Base-by-base conservation (phyloP, 2,329 filamentous ascomycete species). In the Pleurostoma richardsiae region DNA sequence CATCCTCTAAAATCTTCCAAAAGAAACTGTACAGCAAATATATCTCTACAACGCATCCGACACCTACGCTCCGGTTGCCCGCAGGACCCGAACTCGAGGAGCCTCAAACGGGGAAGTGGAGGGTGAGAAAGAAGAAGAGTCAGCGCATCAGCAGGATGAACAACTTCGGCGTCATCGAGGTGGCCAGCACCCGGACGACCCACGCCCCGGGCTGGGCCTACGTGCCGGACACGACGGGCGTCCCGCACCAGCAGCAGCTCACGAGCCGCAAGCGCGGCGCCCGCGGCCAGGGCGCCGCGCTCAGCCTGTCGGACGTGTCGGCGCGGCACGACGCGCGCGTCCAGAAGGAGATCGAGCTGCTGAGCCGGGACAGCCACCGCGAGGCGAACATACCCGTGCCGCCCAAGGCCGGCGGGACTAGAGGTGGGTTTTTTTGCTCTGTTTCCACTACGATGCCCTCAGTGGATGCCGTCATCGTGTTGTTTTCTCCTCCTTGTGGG, bases 121-220 rank as follows among this genome's bases (percentile, higher is more conserved):
- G 19, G 19, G 19, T 19, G 19, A 19, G 19, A 19, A 19, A 19
- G 19, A 19, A 19, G 19, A 19, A 19, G 19, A 19, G 19, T 19
- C 19, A 19, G 19, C 19, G 19, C 19, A 19, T 42, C 29, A 36
- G 3, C 49, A 62, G 45, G 41, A 84, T 82, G 77, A 79, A 82
- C 61, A 82, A 83, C 58, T 85, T 86, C 55, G 86, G 88, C 58
- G 89, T 97, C 58, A 84, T 95, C 67, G 86, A 95, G 56, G 73
- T 96, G 48, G 87, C 89, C 33, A 83, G 81, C 59, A 73, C 82
- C 29, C 82, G 82, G 51, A 83, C 82, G 11, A 80, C 81, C 40
- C 73, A 79, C 40, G 87, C 89, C 1, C 90, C 92, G 1, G 92
- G 92, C 59, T 97, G 90, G 86, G 90, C 90, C 10, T 96, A 96